phyloP scores from a whole-genome alignment of 768 basidiomycete species.

The Lentinus brumalis region DNA sequence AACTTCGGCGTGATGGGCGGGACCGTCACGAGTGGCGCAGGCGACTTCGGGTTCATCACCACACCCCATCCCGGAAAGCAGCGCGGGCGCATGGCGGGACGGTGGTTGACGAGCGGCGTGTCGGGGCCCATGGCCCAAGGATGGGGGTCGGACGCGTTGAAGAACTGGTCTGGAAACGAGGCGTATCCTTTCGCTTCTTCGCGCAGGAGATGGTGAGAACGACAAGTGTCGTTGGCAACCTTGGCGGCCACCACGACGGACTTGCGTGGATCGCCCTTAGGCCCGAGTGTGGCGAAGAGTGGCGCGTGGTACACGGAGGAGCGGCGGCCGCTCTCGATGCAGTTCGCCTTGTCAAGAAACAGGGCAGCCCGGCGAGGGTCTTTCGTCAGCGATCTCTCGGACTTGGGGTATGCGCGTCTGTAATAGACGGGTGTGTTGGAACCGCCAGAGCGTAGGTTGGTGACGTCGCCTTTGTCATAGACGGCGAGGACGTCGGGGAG shows the following conservation, averaged over 20 bases:
- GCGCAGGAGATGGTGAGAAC: conserved; percentile 23
- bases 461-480: conserved; percentile 16
- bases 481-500: conserved; percentile 31
- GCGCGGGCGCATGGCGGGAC: background rate
- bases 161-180: conserved; percentile 48
- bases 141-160: conserved; percentile 46
- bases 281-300: conserved; percentile 42
- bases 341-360: conserved; percentile 44
- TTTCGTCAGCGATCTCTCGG: background rate
- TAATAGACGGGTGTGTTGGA: conserved; percentile 11
- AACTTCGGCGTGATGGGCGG: conserved; percentile 58
- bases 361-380: conserved; percentile 32
- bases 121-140: conserved; percentile 43
- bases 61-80: background rate
- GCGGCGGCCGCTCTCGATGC: conserved; percentile 51
- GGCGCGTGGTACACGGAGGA: conserved; percentile 53
- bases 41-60: background rate
- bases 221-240: conserved; percentile 5
- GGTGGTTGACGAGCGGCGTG: conserved; percentile 34
- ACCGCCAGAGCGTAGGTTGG: background rate
- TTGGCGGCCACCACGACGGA: conserved; percentile 32
- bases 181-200: conserved; percentile 49
- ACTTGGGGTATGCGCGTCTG: conserved; percentile 21
- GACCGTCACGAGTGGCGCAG: background rate
- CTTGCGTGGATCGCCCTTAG: conserved; percentile 10